phyloP scores from a whole-genome alignment of 805 yeast species.

The Lachancea sp. region DNA sequence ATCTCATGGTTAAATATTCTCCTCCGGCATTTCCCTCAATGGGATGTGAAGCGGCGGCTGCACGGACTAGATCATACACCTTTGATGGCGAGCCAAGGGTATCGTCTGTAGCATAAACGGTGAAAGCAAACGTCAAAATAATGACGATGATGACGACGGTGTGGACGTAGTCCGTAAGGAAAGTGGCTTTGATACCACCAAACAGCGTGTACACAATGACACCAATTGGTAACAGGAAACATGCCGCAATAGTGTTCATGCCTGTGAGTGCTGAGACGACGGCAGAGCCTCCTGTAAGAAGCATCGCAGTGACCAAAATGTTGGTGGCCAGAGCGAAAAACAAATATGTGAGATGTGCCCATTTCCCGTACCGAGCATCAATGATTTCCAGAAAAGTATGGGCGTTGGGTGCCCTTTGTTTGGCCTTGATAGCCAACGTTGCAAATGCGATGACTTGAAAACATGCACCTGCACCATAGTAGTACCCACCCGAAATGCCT shows the following conservation, averaged over 20 bases:
- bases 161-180: conserved; percentile 72
- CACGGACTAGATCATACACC: conserved; percentile 68
- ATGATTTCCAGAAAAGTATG: conserved; percentile 88
- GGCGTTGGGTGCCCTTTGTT: conserved; percentile 83
- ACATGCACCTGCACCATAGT: conserved; percentile 88
- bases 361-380: conserved; percentile 71
- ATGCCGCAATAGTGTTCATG: conserved; percentile 72
- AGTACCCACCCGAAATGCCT: conserved; percentile 77
- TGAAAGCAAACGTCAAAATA: conserved; percentile 73
- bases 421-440: conserved; percentile 79
- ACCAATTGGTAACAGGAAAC: conserved; percentile 76
- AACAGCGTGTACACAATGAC: conserved; percentile 66
- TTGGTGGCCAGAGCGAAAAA: conserved; percentile 85
- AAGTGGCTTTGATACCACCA: conserved; percentile 49
- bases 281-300: conserved; percentile 85
- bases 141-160: conserved; percentile 76
- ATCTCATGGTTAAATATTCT: conserved; percentile 80
- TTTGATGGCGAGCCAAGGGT: conserved; percentile 74
- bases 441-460: conserved; percentile 85
- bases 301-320: conserved; percentile 86
- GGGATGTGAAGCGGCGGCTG: conserved; percentile 55
- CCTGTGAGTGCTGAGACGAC: conserved; percentile 78
- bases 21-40: conserved; percentile 78
- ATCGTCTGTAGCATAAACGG: conserved; percentile 64
- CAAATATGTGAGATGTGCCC: conserved; percentile 62